Percentiles rank a stretch among this genome's conserved stretches.
Conservation (phyloP, 1,284 basidiomycete species). For the Cutaneotrichosporon sp. region DNA sequence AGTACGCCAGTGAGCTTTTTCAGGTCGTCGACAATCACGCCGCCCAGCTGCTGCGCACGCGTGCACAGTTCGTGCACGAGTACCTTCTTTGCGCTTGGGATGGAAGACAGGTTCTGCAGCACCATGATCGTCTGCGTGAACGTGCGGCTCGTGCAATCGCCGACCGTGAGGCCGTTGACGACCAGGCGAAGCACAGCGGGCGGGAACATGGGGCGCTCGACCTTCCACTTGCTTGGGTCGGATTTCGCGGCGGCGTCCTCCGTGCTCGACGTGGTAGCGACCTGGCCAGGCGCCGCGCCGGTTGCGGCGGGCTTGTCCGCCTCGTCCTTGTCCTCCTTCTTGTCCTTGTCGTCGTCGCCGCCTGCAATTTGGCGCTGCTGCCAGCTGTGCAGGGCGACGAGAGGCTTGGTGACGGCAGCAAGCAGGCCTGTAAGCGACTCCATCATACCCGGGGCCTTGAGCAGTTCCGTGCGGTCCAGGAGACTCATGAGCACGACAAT, state of each 20-base stretch:
- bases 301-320: neutral
- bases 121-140: conserved; percentile 85
- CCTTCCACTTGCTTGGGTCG: conserved; percentile 2
- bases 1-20: conserved; percentile 66
- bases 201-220: conserved; percentile 69
- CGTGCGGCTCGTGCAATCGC: conserved; percentile 89
- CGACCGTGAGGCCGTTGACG: conserved; percentile 86
- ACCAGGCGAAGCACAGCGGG: conserved; percentile 74
- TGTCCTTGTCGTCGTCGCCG: conserved; percentile 3
- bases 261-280: conserved; percentile 12
- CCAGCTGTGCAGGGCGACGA: conserved; percentile 47
- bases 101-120: conserved; percentile 80
- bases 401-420: conserved; percentile 75
- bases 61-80: conserved; percentile 77
- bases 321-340: neutral
- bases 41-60: conserved; percentile 80
- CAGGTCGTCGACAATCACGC: conserved; percentile 65
- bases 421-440: conserved; percentile 82
- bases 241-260: conserved; percentile 1
- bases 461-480: conserved; percentile 73
- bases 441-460: conserved; percentile 82
- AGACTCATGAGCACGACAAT: conserved; percentile 80
- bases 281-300: conserved; percentile 2
- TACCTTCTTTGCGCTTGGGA: conserved; percentile 78
- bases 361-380: conserved; percentile 2